Conservation (phyloP, 129 eudicot species). For the Glebionis coronaria region DNA sequence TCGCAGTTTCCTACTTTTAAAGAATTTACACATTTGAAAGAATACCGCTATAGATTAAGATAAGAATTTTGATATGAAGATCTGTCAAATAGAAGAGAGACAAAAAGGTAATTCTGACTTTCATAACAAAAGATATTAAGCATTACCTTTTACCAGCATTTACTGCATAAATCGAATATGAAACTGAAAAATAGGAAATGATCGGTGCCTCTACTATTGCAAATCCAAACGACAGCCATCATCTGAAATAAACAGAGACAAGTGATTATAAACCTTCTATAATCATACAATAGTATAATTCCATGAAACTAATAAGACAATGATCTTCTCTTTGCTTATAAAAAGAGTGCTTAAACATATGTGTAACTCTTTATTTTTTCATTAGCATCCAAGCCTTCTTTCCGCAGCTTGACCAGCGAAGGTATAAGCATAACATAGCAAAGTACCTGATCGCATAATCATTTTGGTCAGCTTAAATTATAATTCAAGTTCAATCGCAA, state of each 20-base stretch:
- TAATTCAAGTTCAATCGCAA: slow-evolving; percentile 17
- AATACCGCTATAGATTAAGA: too few species aligned
- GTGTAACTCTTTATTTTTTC: slow-evolving; percentile 97
- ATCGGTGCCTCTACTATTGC: slow-evolving; percentile 75
- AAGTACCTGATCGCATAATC: slow-evolving; percentile 54
- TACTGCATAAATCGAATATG: slow-evolving; percentile 83
- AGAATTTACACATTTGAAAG: too few species aligned
- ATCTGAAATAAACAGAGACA: slow-evolving; percentile 48
- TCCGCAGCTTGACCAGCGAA: slow-evolving; percentile 88
- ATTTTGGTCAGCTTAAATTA: slow-evolving; percentile 16
- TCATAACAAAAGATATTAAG: neutral
- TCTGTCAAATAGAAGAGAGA: neutral
- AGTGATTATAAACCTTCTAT: slow-evolving; percentile 7
- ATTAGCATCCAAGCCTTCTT: slow-evolving; percentile 96
- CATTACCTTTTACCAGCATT: slow-evolving; percentile 63
- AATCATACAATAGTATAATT: slow-evolving; percentile 10
- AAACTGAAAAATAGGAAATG: slow-evolving; percentile 76
- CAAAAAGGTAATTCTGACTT: neutral
- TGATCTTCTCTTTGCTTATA: slow-evolving; percentile 44
- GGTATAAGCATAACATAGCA: slow-evolving; percentile 82
- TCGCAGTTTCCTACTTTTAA: too few species aligned
- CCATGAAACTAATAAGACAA: slow-evolving; percentile 16
- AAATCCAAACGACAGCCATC: slow-evolving; percentile 93
- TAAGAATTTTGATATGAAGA: too few species aligned
- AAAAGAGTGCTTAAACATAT: slow-evolving; percentile 66